Evolutionary conservation across 352 stramenopile genomes (phyloP).

Genomic region (Phytophthora idaei): DNA sequence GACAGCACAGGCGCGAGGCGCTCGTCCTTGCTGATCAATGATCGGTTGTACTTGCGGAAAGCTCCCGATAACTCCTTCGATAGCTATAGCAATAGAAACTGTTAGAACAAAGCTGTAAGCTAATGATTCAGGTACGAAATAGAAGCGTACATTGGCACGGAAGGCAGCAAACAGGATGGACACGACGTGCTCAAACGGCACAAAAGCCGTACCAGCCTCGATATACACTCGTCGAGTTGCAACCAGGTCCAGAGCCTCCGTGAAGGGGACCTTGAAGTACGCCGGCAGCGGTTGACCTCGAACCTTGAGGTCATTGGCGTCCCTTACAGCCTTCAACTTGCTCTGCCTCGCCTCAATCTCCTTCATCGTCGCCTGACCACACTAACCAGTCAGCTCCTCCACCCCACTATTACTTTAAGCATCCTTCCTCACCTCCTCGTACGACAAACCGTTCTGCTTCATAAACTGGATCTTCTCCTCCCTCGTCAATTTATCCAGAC

Average conservation of each 20-base stretch:
- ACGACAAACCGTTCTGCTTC: slow-evolving; percentile 84
- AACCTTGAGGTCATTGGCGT: slow-evolving; percentile 59
- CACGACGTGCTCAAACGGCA: slow-evolving; percentile 95
- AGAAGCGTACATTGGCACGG: slow-evolving; percentile 73
- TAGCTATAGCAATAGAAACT: slow-evolving; percentile 49
- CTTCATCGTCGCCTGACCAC: slow-evolving; percentile 50
- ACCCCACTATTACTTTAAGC: not conserved
- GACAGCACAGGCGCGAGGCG: slow-evolving; percentile 93
- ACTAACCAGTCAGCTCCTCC: not conserved
- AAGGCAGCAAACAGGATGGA: slow-evolving; percentile 95
- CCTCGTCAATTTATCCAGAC: slow-evolving; percentile 89
- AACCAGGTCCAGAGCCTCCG: slow-evolving; percentile 94
- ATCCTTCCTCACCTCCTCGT: slow-evolving; percentile 53
- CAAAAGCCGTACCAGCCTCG: slow-evolving; percentile 93
- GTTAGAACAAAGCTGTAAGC: slow-evolving; percentile 6
- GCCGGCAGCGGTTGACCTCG: slow-evolving; percentile 55
- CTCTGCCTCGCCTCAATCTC: slow-evolving; percentile 68
- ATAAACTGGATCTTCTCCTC: slow-evolving; percentile 89
- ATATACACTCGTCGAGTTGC: slow-evolving; percentile 93
- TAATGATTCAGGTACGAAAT: not conserved
- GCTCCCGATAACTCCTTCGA: slow-evolving; percentile 92
- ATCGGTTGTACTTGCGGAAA: slow-evolving; percentile 89
- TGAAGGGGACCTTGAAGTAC: slow-evolving; percentile 98
- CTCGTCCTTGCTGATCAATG: slow-evolving; percentile 91
- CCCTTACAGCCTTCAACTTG: slow-evolving; percentile 76